phyloP scores from a whole-genome alignment of 108 stramenopile genomes.

The Skeletonema potamos region DNA sequence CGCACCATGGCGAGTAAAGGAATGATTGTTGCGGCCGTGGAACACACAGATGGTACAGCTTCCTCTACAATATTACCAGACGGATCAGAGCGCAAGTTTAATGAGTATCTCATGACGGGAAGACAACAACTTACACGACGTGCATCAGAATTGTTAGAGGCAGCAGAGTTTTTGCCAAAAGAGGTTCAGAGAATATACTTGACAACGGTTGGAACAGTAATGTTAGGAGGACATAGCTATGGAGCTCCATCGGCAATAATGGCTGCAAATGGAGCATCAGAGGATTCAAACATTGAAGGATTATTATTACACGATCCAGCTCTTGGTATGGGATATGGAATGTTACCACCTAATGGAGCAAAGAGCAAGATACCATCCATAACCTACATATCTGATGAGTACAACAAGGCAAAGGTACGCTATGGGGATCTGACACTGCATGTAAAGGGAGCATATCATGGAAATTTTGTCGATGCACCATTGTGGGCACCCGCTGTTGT shows the following conservation, averaged over 20 bases:
- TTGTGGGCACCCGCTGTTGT: slow-evolving; percentile 20
- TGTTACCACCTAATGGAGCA: slow-evolving; percentile 17
- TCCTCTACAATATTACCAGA: slow-evolving; percentile 11
- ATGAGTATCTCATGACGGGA: slow-evolving; percentile 18
- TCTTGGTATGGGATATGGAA: slow-evolving; percentile 34
- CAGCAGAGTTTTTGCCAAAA: neutral
- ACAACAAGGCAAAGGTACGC: slow-evolving; percentile 12
- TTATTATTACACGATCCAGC: slow-evolving; percentile 34
- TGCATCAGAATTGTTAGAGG: slow-evolving; percentile 26
- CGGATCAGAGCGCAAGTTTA: slow-evolving; percentile 1
- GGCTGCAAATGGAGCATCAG: slow-evolving; percentile 17
- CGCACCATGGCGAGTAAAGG: slow-evolving; percentile 21
- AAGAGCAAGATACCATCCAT: slow-evolving; percentile 19
- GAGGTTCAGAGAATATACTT: neutral
- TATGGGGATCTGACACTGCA: slow-evolving; percentile 26
- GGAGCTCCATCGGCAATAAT: slow-evolving; percentile 31
- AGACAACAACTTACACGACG: slow-evolving; percentile 20
- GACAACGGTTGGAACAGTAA: slow-evolving; percentile 1
- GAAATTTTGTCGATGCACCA: slow-evolving; percentile 36
- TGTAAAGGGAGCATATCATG: slow-evolving; percentile 7
- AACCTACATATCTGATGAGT: slow-evolving; percentile 20
- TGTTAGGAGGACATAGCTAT: slow-evolving; percentile 26
- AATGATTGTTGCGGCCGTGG: slow-evolving; percentile 21
- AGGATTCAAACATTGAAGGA: neutral
- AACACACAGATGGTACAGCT: slow-evolving; percentile 35